Base-by-base conservation (phyloP, 805 yeast genomes). In the Cyberlindnera petersonii region DNA sequence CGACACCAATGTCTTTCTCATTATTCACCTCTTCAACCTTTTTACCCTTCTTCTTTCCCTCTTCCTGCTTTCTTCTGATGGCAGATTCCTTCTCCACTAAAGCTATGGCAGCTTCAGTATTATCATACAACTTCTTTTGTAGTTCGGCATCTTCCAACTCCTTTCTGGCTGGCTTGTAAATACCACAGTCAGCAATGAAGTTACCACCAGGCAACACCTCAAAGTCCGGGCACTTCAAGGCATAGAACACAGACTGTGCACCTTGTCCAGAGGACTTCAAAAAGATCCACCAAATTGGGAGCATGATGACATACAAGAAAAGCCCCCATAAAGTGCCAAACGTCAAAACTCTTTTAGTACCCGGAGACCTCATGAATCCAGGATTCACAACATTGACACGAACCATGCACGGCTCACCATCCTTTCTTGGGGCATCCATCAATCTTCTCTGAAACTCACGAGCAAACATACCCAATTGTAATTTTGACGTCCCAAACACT, bases 331-430 rank as follows among this genome's bases (percentile, higher is more conserved):
- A 50, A 0, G 86, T 68, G 1, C 98, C 97, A 63, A 85, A 72
- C 15, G 93, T 77, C 5, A 87, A 42, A 24, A 81, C 76, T 40
- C 96, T 72, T 49, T 93, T 77, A 27, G 91, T 80, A 19, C 94
- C 77, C 3, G 95, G 86, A 2, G 95, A 79, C 49, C 98, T 73
- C 83, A 86, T 85, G 24, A 89, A 51, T 1, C 98, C 98, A 0
- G 99, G 98, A 55, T 93, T 93, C 5, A 86, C 93, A 39, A 87
- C 55, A 42, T 82, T 74, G 17, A 87, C 72, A 35, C 81, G 73
- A 18, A 86, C 77, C 51, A 82, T 85, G 54, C 74, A 69, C 2
- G 86, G 83, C 17, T 80, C 75, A 33, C 77, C 77, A 61, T 87
- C 95, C 36, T 80, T 75, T 42, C 94, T 70, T 44, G 79, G 81